Evolutionary conservation across 345 rosid species (phyloP), one percentile per base, ranked within the genome.

Genomic region (Hevea brasiliensis): DNA sequence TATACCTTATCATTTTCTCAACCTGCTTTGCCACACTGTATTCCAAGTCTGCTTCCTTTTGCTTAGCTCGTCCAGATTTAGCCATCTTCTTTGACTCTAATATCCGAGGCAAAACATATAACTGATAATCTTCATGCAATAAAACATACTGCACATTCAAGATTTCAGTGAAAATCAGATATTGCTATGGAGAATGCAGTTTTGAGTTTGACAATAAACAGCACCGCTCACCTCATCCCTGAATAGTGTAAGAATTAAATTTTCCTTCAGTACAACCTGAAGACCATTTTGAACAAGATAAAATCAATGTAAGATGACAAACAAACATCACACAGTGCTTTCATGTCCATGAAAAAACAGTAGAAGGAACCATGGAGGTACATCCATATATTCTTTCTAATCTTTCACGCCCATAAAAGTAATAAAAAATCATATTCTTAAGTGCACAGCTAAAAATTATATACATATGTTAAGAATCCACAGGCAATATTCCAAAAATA

Each of bases 1-100:
- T 54, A 42, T 84, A 90, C 97, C 96, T 88, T 83, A 95, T 87
- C 99, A 95, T 95, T 85, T 89, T 93, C 87, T 92, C 97, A 76
- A 95, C 99, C 84, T 95, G 98, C 80, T 95, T 95, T 61, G 99
- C 99, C 81, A 95, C 96, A 77, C 96, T 93, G 83, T 95, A 95
- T 74, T 93, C 98, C 72, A 93, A 77, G 80, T 93, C 98, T 62
- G 96, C 96, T 85, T 95, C 99, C 79, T 89, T 95, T 82, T 88
- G 96, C 80, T 91, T 95, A 50, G 94, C 81, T 57, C 99, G 93
- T 9, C 99, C 99, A 73, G 98, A 86, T 82, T 95, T 95, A 71
- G 98, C 99, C 98, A 95, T 89, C 87, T 88, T 95, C 87, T 92
- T 95, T 24, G 98, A 95, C 77, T 95, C 98, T 74, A 89, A 81